A percentile compares a stretch with the other conserved stretches of the same genome.
phyloP scores from a whole-genome alignment of 352 stramenopile genomes.

The Plasmopara viticola region DNA sequence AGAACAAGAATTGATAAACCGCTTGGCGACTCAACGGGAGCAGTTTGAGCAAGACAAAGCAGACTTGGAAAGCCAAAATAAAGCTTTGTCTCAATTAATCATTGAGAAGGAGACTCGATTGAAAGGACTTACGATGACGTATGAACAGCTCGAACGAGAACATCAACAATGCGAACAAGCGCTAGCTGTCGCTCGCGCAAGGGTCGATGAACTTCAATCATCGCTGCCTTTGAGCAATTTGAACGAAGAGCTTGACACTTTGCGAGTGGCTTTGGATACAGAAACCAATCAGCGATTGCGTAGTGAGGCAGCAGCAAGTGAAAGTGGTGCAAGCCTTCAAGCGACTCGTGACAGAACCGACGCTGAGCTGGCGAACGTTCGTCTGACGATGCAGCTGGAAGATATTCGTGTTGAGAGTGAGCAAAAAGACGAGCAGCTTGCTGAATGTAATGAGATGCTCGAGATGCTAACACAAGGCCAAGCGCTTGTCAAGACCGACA shows the following conservation, averaged over 20 bases:
- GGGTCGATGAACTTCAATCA: neutral
- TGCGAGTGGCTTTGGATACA: slow-evolving; percentile 33
- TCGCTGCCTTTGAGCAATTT: neutral
- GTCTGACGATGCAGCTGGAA: slow-evolving; percentile 27
- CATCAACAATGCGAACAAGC: slow-evolving; percentile 21
- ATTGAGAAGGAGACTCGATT: slow-evolving; percentile 36
- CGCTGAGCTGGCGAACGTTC: slow-evolving; percentile 17
- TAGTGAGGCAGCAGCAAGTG: slow-evolving; percentile 17
- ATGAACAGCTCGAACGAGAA: slow-evolving; percentile 47
- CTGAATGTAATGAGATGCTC: slow-evolving; percentile 39
- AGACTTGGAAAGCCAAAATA: slow-evolving; percentile 27
- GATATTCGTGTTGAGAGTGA: slow-evolving; percentile 23
- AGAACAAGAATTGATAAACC: slow-evolving; percentile 7
- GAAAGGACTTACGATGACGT: slow-evolving; percentile 39
- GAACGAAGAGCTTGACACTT: slow-evolving; percentile 15
- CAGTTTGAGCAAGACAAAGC: slow-evolving; percentile 32
- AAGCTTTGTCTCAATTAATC: slow-evolving; percentile 20
- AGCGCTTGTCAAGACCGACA: slow-evolving; percentile 28
- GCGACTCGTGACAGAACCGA: slow-evolving; percentile 18
- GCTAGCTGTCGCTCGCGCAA: neutral
- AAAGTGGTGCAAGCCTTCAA: slow-evolving; percentile 9
- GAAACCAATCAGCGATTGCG: slow-evolving; percentile 24
- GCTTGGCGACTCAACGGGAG: slow-evolving; percentile 12
- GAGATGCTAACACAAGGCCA: slow-evolving; percentile 28
- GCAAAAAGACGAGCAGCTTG: slow-evolving; percentile 29